Conservation (phyloP, 2,329 filamentous ascomycete species). For the Fusarium phyllophilum region DNA sequence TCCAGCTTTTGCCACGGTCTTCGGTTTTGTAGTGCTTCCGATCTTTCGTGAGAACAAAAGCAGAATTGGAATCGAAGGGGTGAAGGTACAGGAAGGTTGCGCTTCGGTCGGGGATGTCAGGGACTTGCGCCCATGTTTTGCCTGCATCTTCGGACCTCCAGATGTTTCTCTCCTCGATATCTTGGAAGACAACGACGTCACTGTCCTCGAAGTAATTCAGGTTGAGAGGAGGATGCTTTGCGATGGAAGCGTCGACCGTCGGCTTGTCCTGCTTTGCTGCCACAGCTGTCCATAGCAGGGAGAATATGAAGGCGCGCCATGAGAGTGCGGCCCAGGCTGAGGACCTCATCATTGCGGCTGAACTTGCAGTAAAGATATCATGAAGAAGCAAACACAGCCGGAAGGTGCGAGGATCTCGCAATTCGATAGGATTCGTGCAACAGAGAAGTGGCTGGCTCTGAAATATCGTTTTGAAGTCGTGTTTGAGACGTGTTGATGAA, state of each 20-base stretch:
- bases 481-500: slow-evolving; percentile 23
- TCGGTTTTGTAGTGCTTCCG: slow-evolving; percentile 83
- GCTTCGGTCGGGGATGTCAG: slow-evolving; percentile 71
- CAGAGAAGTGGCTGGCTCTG: neutral
- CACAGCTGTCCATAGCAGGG: slow-evolving; percentile 53
- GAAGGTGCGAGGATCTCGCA: slow-evolving; percentile 16
- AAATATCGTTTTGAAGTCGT: slow-evolving; percentile 15
- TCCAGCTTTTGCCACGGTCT: slow-evolving; percentile 86
- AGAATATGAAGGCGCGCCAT: slow-evolving; percentile 63
- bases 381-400: slow-evolving; percentile 50
- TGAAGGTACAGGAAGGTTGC: slow-evolving; percentile 77
- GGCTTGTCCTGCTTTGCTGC: slow-evolving; percentile 73
- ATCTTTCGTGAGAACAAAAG: slow-evolving; percentile 79
- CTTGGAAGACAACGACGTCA: slow-evolving; percentile 81
- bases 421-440: neutral
- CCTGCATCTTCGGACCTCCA: slow-evolving; percentile 87
- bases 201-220: slow-evolving; percentile 94
- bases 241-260: slow-evolving; percentile 69
- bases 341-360: slow-evolving; percentile 64
- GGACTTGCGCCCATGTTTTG: slow-evolving; percentile 75
- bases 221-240: slow-evolving; percentile 73
- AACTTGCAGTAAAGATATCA: slow-evolving; percentile 50
- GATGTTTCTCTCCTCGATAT: slow-evolving; percentile 70
- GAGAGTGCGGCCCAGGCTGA: slow-evolving; percentile 59
- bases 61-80: slow-evolving; percentile 79